These are phyloP conservation scores for Colletotrichum kahawae DNA, from an alignment of 2,329 filamentous ascomycete genomes.

Conservation along the genomic window DNA sequence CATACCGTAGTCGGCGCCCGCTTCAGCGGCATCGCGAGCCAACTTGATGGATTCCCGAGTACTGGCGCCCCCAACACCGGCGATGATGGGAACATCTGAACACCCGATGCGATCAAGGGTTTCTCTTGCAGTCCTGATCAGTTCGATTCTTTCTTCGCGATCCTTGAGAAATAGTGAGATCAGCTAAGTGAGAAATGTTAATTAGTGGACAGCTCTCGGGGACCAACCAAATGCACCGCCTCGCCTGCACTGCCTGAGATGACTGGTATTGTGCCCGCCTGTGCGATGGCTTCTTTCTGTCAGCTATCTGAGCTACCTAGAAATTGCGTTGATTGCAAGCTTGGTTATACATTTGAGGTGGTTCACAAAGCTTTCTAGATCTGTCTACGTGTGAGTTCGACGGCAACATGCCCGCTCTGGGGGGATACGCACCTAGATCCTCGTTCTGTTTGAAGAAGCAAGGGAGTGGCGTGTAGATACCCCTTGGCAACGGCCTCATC, in stretches of 20 bases:
- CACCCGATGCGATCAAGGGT: background rate
- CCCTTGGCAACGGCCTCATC: background rate
- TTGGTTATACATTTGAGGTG: background rate
- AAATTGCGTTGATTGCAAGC: rapidly evolving
- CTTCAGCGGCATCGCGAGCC: background rate
- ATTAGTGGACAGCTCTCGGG: background rate
- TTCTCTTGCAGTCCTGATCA: background rate
- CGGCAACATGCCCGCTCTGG: background rate
- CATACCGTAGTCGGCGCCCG: background rate
- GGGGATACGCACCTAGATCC: background rate
- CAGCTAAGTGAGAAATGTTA: background rate
- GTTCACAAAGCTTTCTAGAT: background rate
- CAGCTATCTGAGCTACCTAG: background rate
- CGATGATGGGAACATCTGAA: background rate
- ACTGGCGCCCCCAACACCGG: background rate
- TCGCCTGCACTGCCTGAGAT: background rate
- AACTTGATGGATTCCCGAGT: background rate
- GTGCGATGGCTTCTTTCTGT: background rate
- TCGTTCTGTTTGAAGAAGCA: background rate
- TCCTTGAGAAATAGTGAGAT: background rate
- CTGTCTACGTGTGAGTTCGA: background rate
- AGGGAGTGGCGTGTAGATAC: background rate
- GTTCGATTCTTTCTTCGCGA: background rate
- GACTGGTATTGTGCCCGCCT: background rate
- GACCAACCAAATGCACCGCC: background rate